These are phyloP conservation scores for Globisporangium recalcitrans DNA, from an alignment of 352 stramenopile species.

Conservation along the genomic window DNA sequence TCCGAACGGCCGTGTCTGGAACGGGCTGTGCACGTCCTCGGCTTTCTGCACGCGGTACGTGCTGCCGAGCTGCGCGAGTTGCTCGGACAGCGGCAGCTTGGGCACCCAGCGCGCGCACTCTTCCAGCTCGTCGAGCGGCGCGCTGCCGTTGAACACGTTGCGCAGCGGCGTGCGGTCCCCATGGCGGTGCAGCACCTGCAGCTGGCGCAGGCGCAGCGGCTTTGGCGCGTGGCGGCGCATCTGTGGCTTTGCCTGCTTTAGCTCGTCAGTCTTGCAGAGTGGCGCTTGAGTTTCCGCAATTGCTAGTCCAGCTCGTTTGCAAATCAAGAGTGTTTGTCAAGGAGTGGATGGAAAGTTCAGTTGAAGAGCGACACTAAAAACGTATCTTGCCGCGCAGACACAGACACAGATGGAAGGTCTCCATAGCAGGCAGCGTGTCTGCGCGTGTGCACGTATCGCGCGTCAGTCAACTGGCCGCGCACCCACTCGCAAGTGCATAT, in stretches of 20 bases:
- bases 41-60: constrained; percentile 24
- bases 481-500: not conserved
- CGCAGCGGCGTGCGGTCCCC: constrained; percentile 70
- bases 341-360: not conserved
- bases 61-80: constrained; percentile 32
- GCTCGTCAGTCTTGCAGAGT: not conserved
- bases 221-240: constrained; percentile 9
- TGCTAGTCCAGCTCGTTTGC: not conserved
- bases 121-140: constrained; percentile 22
- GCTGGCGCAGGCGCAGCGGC: constrained; percentile 48
- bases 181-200: constrained; percentile 78
- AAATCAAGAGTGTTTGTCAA: constrained; percentile 4
- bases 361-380: not conserved
- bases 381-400: not conserved
- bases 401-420: constrained; percentile 3
- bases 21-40: constrained; percentile 18
- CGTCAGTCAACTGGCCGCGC: not conserved
- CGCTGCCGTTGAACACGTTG: constrained; percentile 54
- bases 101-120: constrained; percentile 41
- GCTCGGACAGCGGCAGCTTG: constrained; percentile 33
- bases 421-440: not conserved
- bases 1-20: constrained; percentile 62
- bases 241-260: not conserved
- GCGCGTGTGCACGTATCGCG: not conserved
- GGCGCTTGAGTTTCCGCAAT: too few relatives aligned